Conservation (phyloP, 2,329 filamentous ascomycete genomes). For the Sporothrix mexicana region DNA sequence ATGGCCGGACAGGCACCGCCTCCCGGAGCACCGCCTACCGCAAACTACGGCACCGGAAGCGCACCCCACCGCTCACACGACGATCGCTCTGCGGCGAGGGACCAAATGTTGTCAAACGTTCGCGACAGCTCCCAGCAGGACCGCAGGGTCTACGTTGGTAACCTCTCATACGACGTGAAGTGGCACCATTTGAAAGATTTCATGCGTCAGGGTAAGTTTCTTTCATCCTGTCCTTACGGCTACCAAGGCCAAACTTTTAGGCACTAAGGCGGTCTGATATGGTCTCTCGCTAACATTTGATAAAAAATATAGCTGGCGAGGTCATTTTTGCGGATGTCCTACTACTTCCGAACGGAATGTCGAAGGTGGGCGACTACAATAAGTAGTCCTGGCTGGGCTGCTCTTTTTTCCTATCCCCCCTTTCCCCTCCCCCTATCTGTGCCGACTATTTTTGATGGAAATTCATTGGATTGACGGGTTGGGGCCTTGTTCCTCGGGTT, state of each 20-base stretch:
- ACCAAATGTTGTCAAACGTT: constrained; percentile 95
- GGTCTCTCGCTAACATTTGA: not conserved
- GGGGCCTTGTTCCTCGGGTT: constrained; percentile 84
- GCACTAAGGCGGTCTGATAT: not conserved
- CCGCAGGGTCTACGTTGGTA: constrained; percentile 98
- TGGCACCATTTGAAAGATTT: constrained; percentile 99
- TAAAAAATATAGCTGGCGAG: constrained; percentile 78
- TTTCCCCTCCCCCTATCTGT: constrained; percentile 60
- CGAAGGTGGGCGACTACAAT: constrained; percentile 97
- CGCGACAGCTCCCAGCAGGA: constrained; percentile 97
- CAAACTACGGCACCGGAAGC: constrained; percentile 63
- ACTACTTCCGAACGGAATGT: constrained; percentile 99
- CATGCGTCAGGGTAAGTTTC: constrained; percentile 92
- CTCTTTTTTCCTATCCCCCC: constrained; percentile 63
- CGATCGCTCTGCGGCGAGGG: constrained; percentile 80
- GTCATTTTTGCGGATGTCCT: constrained; percentile 99
- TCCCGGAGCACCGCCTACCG: constrained; percentile 69
- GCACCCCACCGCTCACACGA: constrained; percentile 77
- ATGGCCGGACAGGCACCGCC: constrained; percentile 76
- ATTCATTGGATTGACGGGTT: constrained; percentile 98
- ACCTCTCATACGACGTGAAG: constrained; percentile 99
- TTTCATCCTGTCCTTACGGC: not conserved
- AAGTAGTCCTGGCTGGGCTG: constrained; percentile 82
- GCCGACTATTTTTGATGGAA: constrained; percentile 68
- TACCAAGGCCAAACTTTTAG: too few relatives aligned